phyloP scores from a whole-genome alignment of 495 filamentous ascomycete species.

The Penicillium flavigenum region DNA sequence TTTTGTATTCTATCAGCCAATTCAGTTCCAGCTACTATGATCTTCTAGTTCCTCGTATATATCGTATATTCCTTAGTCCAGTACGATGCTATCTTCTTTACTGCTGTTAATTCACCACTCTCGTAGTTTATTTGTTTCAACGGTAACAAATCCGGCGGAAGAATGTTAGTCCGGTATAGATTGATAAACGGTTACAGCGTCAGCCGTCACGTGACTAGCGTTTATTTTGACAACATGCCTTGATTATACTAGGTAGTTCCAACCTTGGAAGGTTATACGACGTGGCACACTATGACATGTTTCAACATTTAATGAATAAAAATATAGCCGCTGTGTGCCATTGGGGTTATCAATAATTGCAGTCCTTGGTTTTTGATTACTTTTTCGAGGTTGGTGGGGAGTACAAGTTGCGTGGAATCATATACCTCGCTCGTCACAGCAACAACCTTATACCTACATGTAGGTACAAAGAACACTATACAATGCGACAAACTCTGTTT shows the following conservation, averaged over 20 bases:
- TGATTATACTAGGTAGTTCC: background rate
- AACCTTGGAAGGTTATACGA: too few relatives aligned
- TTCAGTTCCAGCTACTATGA: too few relatives aligned
- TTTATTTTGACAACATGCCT: background rate
- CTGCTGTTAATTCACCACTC: too few relatives aligned
- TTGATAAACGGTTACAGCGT: background rate
- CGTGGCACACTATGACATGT: background rate
- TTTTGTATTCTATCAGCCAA: too few relatives aligned
- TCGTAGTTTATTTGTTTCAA: too few relatives aligned
- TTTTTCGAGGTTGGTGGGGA: background rate
- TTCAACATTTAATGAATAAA: background rate
- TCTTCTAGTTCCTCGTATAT: too few relatives aligned
- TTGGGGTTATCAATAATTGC: background rate
- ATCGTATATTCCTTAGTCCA: too few relatives aligned
- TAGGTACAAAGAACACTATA: background rate
- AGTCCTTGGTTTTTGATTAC: background rate
- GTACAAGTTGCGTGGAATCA: background rate
- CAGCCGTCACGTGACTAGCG: background rate
- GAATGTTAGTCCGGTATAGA: background rate
- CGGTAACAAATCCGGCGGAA: too few relatives aligned
- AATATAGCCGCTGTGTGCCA: background rate
- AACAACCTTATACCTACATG: background rate
- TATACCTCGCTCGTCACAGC: background rate
- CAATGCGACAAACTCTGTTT: background rate
- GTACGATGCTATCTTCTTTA: too few relatives aligned